Base-by-base conservation (phyloP, 1,139 yeast species). In the Pneumocystis sp. region DNA sequence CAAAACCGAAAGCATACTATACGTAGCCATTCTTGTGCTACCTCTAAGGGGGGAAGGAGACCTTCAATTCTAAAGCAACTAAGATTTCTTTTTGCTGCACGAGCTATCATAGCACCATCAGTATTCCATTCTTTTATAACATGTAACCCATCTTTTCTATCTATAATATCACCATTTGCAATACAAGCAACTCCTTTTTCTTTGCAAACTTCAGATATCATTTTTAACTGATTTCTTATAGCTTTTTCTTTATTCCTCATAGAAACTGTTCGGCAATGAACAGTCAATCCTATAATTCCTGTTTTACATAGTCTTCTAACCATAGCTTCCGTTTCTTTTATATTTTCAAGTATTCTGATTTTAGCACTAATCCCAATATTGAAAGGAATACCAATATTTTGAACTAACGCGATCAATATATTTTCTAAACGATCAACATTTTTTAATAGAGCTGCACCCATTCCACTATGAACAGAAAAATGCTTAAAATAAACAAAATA, bases 201-300 rank as follows among this genome's bases (percentile, higher is more conserved):
- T 63, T 79, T 80, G 70, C 96, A 87, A 3, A 85, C 80, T 5
- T 81, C 76, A 62, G 84, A 84, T 31, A 93, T 83, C 61, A 81
- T 82, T 1, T 81, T 80, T 19, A 93, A 74, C 65, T 80, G 82
- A 40, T 76, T 80, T 74, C 95, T 81, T 29, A 87, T 80, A 1
- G 96, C 96, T 1, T 79, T 78, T 69, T 93, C 91, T 67, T 96
- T 79, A 68, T 93, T 95, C 72, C 97, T 81, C 97, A 93, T 93
- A 31, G 82, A 84, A 60, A 89, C 82, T 0, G 95, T 89, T 66
- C 98, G 83, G 74, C 97, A 91, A 75, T 93, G 98, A 12, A 93
- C 83, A 0, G 97, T 93, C 70, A 93, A 77, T 71, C 89, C 88
- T 10, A 84, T 69, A 65, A 93, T 88, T 0, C 98, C 98, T 0